Evolutionary conservation across 768 basidiomycete species (phyloP).

Genomic region (Tephrocybe sp.): DNA sequence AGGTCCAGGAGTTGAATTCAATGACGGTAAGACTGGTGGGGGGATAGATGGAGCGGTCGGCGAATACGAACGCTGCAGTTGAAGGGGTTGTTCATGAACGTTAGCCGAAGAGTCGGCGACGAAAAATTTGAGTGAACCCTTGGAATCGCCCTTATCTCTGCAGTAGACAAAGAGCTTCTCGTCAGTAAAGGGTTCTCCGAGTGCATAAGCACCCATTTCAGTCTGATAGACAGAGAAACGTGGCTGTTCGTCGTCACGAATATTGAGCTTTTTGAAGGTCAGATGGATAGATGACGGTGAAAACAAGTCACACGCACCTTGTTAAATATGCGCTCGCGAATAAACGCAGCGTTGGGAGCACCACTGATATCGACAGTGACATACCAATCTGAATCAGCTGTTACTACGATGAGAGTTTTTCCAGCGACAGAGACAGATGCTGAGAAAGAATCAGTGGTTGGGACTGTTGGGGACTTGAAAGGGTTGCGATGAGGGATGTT

Average conservation of each 20-base stretch:
- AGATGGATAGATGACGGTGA: constrained; percentile 6
- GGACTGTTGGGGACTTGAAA: constrained; percentile 36
- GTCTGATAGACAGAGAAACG: constrained; percentile 84
- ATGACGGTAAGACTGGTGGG: constrained; percentile 37
- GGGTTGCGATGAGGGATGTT: constrained; percentile 12
- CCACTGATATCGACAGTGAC: constrained; percentile 69
- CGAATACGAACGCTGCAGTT: constrained; percentile 31
- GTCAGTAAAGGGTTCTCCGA: constrained; percentile 69
- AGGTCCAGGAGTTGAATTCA: constrained; percentile 34
- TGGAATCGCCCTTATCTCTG: constrained; percentile 67
- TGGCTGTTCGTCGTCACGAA: constrained; percentile 73
- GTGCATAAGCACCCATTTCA: constrained; percentile 76
- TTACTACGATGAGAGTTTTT: constrained; percentile 61
- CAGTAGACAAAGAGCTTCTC: constrained; percentile 74
- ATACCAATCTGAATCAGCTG: constrained; percentile 74
- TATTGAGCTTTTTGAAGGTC: constrained; percentile 53
- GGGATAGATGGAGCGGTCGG: constrained; percentile 30
- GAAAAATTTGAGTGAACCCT: constrained; percentile 81
- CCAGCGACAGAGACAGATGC: constrained; percentile 31
- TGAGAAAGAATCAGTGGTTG: constrained; percentile 32
- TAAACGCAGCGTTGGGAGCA: constrained; percentile 61
- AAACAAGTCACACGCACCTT: constrained; percentile 48
- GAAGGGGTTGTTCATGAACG: constrained; percentile 50
- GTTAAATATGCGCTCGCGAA: constrained; percentile 77
- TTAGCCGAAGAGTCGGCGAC: constrained; percentile 63